Conservation (phyloP, 176 grass and related monocot species). For the Lolium multiflorum region DNA sequence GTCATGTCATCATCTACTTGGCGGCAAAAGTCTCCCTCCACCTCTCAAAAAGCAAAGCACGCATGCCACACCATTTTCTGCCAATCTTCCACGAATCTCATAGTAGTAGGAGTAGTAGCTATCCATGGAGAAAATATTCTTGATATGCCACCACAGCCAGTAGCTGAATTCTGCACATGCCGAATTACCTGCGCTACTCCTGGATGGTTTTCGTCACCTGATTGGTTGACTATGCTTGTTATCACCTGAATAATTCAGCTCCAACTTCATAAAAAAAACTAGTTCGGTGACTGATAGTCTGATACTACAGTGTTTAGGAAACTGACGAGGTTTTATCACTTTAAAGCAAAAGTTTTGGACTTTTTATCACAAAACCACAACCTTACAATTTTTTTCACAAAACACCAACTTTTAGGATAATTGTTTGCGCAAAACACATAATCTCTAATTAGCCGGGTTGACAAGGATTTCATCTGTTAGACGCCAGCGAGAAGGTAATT, state of each 20-base stretch:
- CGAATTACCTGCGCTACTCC: not conserved
- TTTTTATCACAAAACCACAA: no score
- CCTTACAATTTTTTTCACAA: no score
- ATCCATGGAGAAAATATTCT: not conserved
- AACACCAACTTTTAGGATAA: no score
- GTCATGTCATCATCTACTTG: not conserved
- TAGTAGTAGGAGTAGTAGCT: not conserved
- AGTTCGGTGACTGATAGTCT: not conserved
- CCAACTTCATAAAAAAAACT: no score
- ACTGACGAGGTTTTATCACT: no score
- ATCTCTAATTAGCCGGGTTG: no score
- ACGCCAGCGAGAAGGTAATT: no score
- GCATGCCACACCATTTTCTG: not conserved
- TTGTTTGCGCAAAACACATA: no score
- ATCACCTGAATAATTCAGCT: not conserved
- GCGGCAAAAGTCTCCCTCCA: conserved; percentile 15
- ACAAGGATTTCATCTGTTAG: no score
- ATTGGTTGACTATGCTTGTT: not conserved
- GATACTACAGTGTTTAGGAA: not conserved
- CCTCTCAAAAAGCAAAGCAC: not conserved
- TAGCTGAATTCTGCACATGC: not conserved
- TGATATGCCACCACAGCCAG: not conserved
- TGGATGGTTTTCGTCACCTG: no score
- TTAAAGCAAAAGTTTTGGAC: no score
- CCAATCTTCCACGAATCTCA: not conserved